Evolutionary conservation across 495 filamentous ascomycete species (phyloP).

Genomic region (Penicillium turbatum): DNA sequence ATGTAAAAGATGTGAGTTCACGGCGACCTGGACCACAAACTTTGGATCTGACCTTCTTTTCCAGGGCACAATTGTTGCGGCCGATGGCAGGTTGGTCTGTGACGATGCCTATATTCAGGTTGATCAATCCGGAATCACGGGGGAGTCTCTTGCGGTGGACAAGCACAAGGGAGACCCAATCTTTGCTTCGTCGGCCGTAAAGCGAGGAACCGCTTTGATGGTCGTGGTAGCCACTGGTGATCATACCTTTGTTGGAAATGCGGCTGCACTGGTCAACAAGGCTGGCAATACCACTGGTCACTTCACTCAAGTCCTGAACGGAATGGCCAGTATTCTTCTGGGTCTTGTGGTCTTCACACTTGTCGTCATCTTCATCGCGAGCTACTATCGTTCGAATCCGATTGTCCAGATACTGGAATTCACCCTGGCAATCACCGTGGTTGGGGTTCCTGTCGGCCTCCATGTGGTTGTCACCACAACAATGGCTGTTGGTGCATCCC

Average conservation of each 20-base stretch:
- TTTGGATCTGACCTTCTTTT: conserved; percentile 1
- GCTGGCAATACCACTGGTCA: conserved; percentile 70
- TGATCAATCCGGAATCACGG: conserved; percentile 88
- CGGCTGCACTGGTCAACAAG: conserved; percentile 76
- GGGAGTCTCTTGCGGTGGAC: conserved; percentile 87
- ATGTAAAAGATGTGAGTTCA: conserved; percentile 66
- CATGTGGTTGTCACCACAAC: conserved; percentile 94
- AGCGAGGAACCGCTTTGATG: conserved; percentile 81
- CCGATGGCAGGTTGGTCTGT: conserved; percentile 80
- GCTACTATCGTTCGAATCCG: conserved; percentile 77
- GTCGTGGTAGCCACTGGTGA: conserved; percentile 80
- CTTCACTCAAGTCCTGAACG: conserved; percentile 84
- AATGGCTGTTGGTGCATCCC: conserved; percentile 91
- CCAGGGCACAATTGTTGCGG: conserved; percentile 79
- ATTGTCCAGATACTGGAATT: conserved; percentile 76
- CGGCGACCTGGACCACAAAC: background rate
- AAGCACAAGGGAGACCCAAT: conserved; percentile 74
- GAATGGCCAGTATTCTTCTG: conserved; percentile 70
- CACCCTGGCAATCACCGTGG: conserved; percentile 79
- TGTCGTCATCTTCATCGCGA: conserved; percentile 77
- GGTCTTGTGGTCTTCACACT: conserved; percentile 76
- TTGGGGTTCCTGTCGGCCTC: conserved; percentile 92
- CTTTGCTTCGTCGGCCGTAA: conserved; percentile 82
- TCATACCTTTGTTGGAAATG: conserved; percentile 82
- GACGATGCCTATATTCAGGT: conserved; percentile 79